Evolutionary conservation across 306 rosid species (phyloP), one percentile per base, ranked within the genome.

Genomic region (Corylus heterophylla): DNA sequence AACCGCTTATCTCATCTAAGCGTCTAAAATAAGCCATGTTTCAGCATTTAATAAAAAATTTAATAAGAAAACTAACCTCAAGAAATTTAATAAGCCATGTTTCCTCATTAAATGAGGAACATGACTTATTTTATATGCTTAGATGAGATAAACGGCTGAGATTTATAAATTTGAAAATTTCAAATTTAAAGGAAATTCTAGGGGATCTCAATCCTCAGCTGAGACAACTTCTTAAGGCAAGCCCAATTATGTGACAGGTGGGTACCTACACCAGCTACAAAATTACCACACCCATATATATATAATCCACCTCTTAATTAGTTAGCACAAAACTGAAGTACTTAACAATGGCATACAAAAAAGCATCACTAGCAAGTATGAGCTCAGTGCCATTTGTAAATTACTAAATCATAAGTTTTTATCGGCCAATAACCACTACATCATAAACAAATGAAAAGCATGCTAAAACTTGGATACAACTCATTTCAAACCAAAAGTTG

Each of bases 281-380:
- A 1, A 39, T n/a, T n/a, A 69, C 22, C 9, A 39, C 2, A 50
- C 31, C 52, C 17, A 17, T 31, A 31, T 31, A 29, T 29, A 29
- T 29, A 29, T 12, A 31, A 47, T 13, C 39, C 55, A 71, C 42
- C 12, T 22, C 16, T 54, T 7, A 22, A 11, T 71, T 71, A 48
- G 54, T 22, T 48, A 70, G 20, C 58, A 25, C 59, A 55, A 71
- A 71, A 71, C 74, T 47, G 56, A 49, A 48, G 39, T 12, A 49
- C 8, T 35, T 5, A 13, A 13, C 1, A 50, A 29, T 48, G 39
- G 74, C 39, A 49, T 31, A 12, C 27, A 37, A 35, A 18, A 61
- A 10, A 39, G 4, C 67, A 59, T 18, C 54, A 27, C 45, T 11
- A 29, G 62, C 61, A 78, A 16, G 14, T 12, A 63, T 12, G 29